Evolutionary conservation across 1,139 yeast genomes (phyloP), one percentile per base, ranked within the genome.

Genomic region (Debaryomyces nepalensis): DNA sequence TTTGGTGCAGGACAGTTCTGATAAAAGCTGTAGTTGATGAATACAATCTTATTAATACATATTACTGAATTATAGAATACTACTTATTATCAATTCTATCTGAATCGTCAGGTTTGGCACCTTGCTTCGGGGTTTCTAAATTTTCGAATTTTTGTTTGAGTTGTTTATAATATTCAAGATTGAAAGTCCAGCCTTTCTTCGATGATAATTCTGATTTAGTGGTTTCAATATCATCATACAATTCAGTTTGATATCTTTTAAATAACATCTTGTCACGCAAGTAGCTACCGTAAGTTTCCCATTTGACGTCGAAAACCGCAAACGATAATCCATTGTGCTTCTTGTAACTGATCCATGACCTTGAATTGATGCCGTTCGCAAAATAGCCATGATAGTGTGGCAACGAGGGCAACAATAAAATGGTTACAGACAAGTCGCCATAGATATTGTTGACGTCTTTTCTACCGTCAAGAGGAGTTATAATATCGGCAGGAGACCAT

Each of bases 261-360:
- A 59, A 59, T 11, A 67, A 49, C 14, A 57, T 50, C 22, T 60
- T 55, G 37, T 70, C 73, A 26, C 59, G 52, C 33, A 63, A 52
- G 45, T 64, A 68, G 26, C 63, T 55, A 4, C 66, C 68, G 18
- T 60, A 55, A 2, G 59, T 38, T 42, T 72, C 77, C 82, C 82
- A 78, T 48, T 70, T 70, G 35, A 84, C 81, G 36, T 73, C 76
- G 49, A 73, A 77, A 7, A 88, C 66, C 8, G 81, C 79, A 44
- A 73, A 67, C 19, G 91, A 83, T 34, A 81, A 74, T 4, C 96
- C 96, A 51, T 81, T 84, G 58, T 88, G 96, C 10, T 63, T 64
- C 33, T 57, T 50, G 15, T 70, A 58, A 7, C 59, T 58, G 3
- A 59, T 58, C 97, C 97, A 91, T 1, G 79, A 64, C 42, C 97